These are phyloP conservation scores for Hippophae rhamnoides DNA, from an alignment of 306 rosid species.

Conservation along the genomic window DNA sequence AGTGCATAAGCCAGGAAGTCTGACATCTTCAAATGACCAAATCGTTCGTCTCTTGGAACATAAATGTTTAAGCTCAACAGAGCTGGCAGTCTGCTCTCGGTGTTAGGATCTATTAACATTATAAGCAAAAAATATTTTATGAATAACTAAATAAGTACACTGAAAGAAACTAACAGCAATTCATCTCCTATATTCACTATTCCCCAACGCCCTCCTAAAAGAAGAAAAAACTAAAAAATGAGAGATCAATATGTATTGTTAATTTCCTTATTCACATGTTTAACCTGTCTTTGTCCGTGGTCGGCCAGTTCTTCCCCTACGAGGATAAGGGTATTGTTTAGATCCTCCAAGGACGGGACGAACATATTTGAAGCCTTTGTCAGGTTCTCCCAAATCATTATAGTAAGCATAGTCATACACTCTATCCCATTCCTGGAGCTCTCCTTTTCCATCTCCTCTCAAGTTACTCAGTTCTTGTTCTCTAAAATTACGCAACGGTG, in stretches of 20 bases:
- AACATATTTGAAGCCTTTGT: constrained; percentile 28
- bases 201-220: neutral
- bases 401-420: constrained; percentile 71
- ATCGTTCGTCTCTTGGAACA: constrained; percentile 66
- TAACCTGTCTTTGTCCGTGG: constrained; percentile 41
- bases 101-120: constrained; percentile 36
- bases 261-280: neutral
- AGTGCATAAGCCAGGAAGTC: constrained; percentile 65
- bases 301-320: constrained; percentile 75
- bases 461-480: constrained; percentile 53
- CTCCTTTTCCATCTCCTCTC: constrained; percentile 58
- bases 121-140: neutral
- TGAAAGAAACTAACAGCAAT: neutral
- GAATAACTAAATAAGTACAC: no score
- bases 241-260: no score
- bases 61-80: constrained; percentile 49
- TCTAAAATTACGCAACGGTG: constrained; percentile 42
- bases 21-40: constrained; percentile 68
- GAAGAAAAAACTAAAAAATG: neutral
- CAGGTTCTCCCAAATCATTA: constrained; percentile 57
- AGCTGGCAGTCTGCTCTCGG: constrained; percentile 45
- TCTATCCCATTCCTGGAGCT: constrained; percentile 63
- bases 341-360: constrained; percentile 86
- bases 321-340: constrained; percentile 64
- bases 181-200: neutral